These are phyloP conservation scores for Solanum commersonii DNA, from an alignment of 257 asterid genomes.

Conservation along the genomic window DNA sequence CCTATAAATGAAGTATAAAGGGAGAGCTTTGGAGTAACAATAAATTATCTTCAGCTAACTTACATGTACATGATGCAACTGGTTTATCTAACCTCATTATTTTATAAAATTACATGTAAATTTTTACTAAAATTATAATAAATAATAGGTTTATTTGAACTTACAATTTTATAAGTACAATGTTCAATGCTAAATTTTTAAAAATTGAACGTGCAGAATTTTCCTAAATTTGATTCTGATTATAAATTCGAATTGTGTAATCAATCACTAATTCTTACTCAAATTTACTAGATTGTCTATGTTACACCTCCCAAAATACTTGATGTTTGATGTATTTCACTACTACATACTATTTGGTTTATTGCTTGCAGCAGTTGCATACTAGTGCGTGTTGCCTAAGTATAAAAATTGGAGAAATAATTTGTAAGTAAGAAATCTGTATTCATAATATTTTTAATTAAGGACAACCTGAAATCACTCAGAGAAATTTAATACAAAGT, in stretches of 20 bases:
- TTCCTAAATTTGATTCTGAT: not conserved
- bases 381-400: not conserved
- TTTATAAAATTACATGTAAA: not conserved
- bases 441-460: not conserved
- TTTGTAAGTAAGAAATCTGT: not conserved
- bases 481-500: not conserved
- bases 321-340: not conserved
- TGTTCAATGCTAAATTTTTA: not conserved
- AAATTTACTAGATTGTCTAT: not conserved
- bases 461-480: not conserved
- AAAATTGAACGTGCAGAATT: not conserved
- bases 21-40: not conserved
- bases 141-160: not conserved
- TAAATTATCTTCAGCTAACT: not conserved
- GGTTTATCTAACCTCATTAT: not conserved
- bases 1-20: not conserved
- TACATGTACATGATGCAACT: not conserved
- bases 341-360: not conserved
- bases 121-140: not conserved
- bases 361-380: not conserved
- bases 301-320: not conserved
- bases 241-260: not conserved
- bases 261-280: not conserved
- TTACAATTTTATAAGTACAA: not conserved
- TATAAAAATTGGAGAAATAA: not conserved